Evolutionary conservation across 2,329 filamentous ascomycete genomes (phyloP), one percentile per base, ranked within the genome.

Genomic region (Camillea tinctor): DNA sequence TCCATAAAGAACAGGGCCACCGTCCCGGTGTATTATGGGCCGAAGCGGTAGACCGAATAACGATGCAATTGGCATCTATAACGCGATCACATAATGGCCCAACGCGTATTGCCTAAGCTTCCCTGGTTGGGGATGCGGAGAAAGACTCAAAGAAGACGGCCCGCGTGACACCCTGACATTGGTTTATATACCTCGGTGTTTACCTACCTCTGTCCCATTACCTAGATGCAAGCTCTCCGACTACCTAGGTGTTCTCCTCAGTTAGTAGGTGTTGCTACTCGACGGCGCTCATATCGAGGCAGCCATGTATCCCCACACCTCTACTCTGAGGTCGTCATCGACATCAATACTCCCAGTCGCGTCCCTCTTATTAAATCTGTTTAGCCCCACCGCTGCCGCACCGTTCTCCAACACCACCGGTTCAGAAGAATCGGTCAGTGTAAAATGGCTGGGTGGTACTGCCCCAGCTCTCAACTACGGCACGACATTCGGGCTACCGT

Each of bases 401-500:
- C 24, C 44, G 49, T 19, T 36, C 44, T 40, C 50, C 36, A n/a
- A 51, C 17, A 55, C 56, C 26, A 44, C 24, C 9, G 61, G 44
- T 55, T 61, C 62, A 5, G 57, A 58, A 50, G 66, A 69, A 40
- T 52, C 50, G 3, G 66, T 70, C 22, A 51, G 64, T 19, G 74
- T 78, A 13, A 69, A 68, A 48, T 81, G 79, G 79, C 68, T 81
- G 4, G 77, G 76, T 15, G 68, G 73, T 7, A 72, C 70, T 3
- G 70, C 71, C 13, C 78, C 79, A 0, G 61, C 65, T 1, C 65
- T 72, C 54, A 73, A 68, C 36, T 54, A 68, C 0, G 79, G 79
- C 7, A 73, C 75, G 0, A 80, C 79, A 0, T 80, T 81, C 61
- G 79, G 78, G 1, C 64, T 81, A 1, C 79, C 79, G 0, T 79